Percentiles rank a stretch among this genome's conserved stretches.
Evolutionary conservation across 257 asterid species (phyloP).

Genomic region (Nicotiana tabacum): DNA sequence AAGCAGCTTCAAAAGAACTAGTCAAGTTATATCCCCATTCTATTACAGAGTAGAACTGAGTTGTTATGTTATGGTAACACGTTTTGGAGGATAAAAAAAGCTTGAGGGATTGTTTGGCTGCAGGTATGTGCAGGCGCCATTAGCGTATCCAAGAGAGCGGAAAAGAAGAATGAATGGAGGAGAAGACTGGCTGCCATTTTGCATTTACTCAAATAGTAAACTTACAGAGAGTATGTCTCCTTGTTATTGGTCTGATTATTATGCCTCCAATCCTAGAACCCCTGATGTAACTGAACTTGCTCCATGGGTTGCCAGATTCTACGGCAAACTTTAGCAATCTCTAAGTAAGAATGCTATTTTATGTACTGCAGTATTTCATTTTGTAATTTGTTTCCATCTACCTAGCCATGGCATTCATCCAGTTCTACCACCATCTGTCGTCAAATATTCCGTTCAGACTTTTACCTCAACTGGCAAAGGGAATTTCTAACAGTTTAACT

Average conservation of each 20-base stretch:
- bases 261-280: slow-evolving; percentile 53
- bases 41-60: background rate
- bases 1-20: background rate
- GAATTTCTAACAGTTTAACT: background rate
- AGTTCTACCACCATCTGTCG: background rate
- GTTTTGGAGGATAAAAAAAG: background rate
- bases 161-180: slow-evolving; percentile 86
- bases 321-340: slow-evolving; percentile 24
- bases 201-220: slow-evolving; percentile 42
- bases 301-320: slow-evolving; percentile 81
- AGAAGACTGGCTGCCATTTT: slow-evolving; percentile 74
- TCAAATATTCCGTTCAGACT: background rate
- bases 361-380: background rate
- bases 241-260: slow-evolving; percentile 80
- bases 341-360: background rate
- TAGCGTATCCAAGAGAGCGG: slow-evolving; percentile 82
- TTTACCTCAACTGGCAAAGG: background rate
- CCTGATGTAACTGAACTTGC: slow-evolving; percentile 67
- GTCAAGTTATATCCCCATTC: background rate
- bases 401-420: background rate
- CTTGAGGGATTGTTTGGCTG: background rate
- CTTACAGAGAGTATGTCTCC: slow-evolving; percentile 48
- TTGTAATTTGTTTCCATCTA: background rate
- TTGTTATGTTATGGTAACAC: background rate
- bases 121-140: slow-evolving; percentile 84